Evolutionary conservation across 176 grass and related monocot species (phyloP).

Genomic region (Raddia distichophylla): DNA sequence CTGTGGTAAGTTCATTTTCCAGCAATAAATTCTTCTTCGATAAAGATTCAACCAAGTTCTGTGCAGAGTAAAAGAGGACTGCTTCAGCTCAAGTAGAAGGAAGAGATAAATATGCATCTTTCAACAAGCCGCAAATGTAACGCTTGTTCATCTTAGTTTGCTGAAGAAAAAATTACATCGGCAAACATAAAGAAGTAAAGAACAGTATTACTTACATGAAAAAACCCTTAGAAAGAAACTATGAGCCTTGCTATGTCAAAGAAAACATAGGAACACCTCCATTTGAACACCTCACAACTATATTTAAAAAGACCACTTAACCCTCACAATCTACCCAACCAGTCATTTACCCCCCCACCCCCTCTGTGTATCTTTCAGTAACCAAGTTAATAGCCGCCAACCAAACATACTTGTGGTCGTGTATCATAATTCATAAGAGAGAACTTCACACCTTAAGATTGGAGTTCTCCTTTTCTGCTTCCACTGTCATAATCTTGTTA

Average conservation of each 20-base stretch:
- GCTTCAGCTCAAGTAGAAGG: conserved; percentile 11
- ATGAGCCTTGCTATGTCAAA: no score
- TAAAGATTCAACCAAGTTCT: conserved; percentile 81
- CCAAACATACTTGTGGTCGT: conserved; percentile 6
- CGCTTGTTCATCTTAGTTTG: not conserved
- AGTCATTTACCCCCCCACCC: no score
- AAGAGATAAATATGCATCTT: conserved; percentile 4
- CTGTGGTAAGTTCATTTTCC: conserved; percentile 73
- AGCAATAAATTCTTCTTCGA: conserved; percentile 68
- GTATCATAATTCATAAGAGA: conserved; percentile 16
- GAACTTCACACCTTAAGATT: conserved; percentile 67
- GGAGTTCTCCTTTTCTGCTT: conserved; percentile 75
- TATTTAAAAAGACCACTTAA: no score
- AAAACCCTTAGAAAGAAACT: not conserved
- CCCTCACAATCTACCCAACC: no score
- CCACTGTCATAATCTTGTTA: conserved; percentile 57
- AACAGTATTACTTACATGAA: conserved; percentile 6
- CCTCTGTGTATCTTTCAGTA: no score
- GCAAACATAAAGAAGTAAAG: conserved; percentile 7
- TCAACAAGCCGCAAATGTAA: not conserved
- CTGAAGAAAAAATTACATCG: not conserved
- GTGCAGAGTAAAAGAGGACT: conserved; percentile 45
- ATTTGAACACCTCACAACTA: no score
- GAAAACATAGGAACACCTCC: no score
- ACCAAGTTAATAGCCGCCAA: not conserved